phyloP scores from a whole-genome alignment of 1,284 basidiomycete genomes.

The Ustanciosporium gigantosporum region DNA sequence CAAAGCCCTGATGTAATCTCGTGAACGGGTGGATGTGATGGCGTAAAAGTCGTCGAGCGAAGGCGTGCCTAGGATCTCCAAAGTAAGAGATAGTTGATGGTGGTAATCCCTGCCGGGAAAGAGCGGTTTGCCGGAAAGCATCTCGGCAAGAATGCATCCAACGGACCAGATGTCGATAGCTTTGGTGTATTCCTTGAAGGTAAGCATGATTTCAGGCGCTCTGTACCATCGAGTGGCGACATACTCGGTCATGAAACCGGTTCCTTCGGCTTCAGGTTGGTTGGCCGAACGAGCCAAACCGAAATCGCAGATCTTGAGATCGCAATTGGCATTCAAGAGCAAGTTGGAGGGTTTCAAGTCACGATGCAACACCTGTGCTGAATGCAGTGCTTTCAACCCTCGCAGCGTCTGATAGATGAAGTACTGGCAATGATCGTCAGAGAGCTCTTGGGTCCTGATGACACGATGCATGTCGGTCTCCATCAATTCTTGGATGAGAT shows the following conservation, averaged over 20 bases:
- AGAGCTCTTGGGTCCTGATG: conserved; percentile 61
- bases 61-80: conserved; percentile 68
- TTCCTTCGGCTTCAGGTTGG: conserved; percentile 56
- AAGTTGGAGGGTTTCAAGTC: conserved; percentile 59
- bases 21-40: conserved; percentile 77
- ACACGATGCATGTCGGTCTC: conserved; percentile 61
- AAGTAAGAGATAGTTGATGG: conserved; percentile 67
- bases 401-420: conserved; percentile 78
- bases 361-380: conserved; percentile 58
- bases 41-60: conserved; percentile 70
- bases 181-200: conserved; percentile 61
- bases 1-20: conserved; percentile 89
- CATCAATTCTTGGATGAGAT: conserved; percentile 68
- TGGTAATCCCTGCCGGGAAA: conserved; percentile 73
- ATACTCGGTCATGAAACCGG: conserved; percentile 61
- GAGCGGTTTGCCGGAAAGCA: conserved; percentile 84
- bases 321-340: conserved; percentile 58
- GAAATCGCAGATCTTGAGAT: conserved; percentile 61
- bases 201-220: conserved; percentile 60
- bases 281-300: conserved; percentile 59
- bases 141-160: conserved; percentile 92
- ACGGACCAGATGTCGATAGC: conserved; percentile 75
- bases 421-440: conserved; percentile 86
- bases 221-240: conserved; percentile 61
- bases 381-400: conserved; percentile 60